Base-by-base conservation (phyloP, 163 green algal genomes). In the Coccomyxa subellipsoidea region DNA sequence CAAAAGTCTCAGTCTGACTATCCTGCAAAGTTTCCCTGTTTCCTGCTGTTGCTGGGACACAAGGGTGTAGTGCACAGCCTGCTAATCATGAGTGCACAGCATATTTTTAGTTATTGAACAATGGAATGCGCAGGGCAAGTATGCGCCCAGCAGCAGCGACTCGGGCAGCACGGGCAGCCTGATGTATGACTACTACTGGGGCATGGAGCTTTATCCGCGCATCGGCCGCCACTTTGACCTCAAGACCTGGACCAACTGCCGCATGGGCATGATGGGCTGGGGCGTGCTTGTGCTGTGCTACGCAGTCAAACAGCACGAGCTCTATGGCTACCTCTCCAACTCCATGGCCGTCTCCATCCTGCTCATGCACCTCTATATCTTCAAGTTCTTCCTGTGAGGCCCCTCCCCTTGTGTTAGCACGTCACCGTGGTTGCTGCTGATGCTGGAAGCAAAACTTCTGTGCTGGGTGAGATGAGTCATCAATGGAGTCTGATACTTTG, bases 181-280 rank as follows among this genome's bases (percentile, higher is more conserved):
- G 37, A 78, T 95, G n/a, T 93, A 92, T 54, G 90, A 95, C 84
- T 94, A 92, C 77, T 95, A 88, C 83, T 95, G 92, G 92, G 89
- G 92, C 72, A 94, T 89, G 86, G 92, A 96, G 85, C 85, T 96
- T 54, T 96, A 95, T 73, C 92, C 92, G 3, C 83, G 91, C 70
- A 90, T 96, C 27, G 92, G 92, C 54, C 71, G 81, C 59, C 47
- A 84, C 77, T 92, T 96, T 84, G 92, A 96, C 82, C 87, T 96
- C 66, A 96, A 96, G 84, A 91, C 87, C 18, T 96, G 93, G 89
- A 96, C 91, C 81, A 96, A 96, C 84, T 96, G 92, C 86, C 82
- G 92, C 35, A 93, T 95, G 80, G 92, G 92, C 53, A 94, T 96
- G 92, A 94, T 92, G 87, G 83, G 83, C 29, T 95, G 92, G 90